phyloP scores from a whole-genome alignment of 1,284 basidiomycete species.

The Apiotrichum veenhuisii region DNA sequence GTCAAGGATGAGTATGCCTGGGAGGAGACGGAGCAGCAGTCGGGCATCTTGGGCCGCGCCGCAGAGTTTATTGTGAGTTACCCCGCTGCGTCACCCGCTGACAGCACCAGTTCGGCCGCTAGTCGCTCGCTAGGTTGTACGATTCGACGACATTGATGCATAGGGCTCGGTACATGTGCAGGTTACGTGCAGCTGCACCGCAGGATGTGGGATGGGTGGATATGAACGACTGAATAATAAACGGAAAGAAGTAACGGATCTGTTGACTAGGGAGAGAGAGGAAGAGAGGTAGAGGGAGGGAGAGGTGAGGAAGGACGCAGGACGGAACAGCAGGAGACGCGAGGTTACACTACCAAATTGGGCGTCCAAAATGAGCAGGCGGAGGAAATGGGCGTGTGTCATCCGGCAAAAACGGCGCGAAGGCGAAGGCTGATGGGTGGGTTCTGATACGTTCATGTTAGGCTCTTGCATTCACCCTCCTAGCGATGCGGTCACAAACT shows the following conservation, averaged over 20 bases:
- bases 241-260: neutral
- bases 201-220: neutral
- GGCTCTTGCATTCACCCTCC: too few species aligned
- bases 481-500: neutral
- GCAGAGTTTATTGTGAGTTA: conserved; percentile 26
- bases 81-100: neutral
- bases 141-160: conserved; percentile 17
- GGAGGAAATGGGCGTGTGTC: too few species aligned
- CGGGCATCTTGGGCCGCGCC: conserved; percentile 21
- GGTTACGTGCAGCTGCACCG: neutral
- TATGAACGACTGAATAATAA: neutral
- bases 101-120: conserved; percentile 20
- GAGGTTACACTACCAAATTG: too few species aligned
- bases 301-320: neutral
- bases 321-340: neutral
- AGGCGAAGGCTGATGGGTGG: too few species aligned
- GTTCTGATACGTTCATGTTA: too few species aligned
- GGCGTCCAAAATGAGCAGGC: too few species aligned
- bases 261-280: neutral
- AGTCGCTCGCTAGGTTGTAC: conserved; percentile 10
- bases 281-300: neutral
- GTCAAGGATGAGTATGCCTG: conserved; percentile 33
- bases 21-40: conserved; percentile 34
- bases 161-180: conserved; percentile 11
- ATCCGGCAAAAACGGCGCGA: too few species aligned